Evolutionary conservation across 176 grass and related monocot genomes (phyloP).

Genomic region (Carex scoparia): DNA sequence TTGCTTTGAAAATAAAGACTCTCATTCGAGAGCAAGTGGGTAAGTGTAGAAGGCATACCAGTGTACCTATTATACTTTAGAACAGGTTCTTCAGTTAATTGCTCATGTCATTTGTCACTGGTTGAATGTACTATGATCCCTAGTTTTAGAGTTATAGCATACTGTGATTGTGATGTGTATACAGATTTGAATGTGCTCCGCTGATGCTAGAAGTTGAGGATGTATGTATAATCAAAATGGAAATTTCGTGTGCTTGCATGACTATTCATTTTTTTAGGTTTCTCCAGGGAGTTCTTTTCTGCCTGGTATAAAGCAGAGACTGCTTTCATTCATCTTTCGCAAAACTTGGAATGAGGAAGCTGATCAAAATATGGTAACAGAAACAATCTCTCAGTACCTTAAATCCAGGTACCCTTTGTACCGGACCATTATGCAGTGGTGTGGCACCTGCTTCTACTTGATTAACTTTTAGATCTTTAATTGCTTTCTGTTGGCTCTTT

Average conservation of each 20-base stretch:
- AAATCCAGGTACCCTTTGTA: background rate
- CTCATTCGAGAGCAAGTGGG: too few relatives aligned
- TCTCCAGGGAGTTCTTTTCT: slow-evolving; percentile 49
- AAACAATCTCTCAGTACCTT: background rate
- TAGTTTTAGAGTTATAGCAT: background rate
- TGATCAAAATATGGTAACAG: slow-evolving; percentile 58
- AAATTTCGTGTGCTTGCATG: background rate
- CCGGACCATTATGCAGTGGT: background rate
- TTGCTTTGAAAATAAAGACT: too few relatives aligned
- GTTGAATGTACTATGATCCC: background rate
- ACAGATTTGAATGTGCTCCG: background rate
- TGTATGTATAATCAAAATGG: background rate
- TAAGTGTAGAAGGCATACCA: too few relatives aligned
- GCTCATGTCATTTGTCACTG: background rate
- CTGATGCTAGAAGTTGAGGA: background rate
- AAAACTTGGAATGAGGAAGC: slow-evolving; percentile 82
- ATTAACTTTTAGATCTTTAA: background rate
- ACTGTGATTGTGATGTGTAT: background rate
- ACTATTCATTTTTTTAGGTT: slow-evolving; percentile 34
- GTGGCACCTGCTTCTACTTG: background rate
- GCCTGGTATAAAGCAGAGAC: slow-evolving; percentile 85
- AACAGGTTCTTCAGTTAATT: background rate
- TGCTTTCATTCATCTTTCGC: slow-evolving; percentile 88
- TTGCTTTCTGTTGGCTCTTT: slow-evolving; percentile 1
- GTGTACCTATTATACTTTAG: background rate